Base-by-base conservation (phyloP, 139 green algal species). In the Mesostigma viride region DNA sequence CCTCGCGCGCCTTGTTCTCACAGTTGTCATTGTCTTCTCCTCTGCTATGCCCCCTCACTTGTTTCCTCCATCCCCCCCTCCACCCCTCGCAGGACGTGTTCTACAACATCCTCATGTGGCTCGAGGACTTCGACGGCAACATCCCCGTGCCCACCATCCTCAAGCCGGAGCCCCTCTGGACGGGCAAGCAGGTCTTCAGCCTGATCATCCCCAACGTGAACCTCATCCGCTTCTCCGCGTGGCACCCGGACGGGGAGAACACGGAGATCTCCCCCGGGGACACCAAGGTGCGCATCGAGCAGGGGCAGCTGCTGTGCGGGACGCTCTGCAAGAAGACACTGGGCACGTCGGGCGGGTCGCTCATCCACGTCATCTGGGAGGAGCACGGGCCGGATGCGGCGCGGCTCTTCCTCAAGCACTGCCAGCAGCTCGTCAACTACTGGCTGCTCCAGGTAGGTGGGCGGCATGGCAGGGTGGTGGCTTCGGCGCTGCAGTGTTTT, bases 291-390 rank as follows among this genome's bases (percentile, higher is more conserved):
- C 70, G 93, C 20, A 95, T 99, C 64, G 85, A 92, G 31, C 68
- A 82, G 30, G 93, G 93, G 3, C 74, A 88, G 72, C 69, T 95
- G 35, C 62, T 98, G 11, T 85, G 80, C 30, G 93, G 93, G 32
- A 91, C 81, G 40, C 79, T 99, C 66, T 96, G 90, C 84, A 99
- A 98, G 83, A 96, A 94, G 72, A 90, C 85, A 20, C 78, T 99
- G 70, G 93, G 93, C 27, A 79, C 85, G 3, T 34, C 72, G 6
- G 80, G 69, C 0, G 93, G 92, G 60, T 83, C 85, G 45, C 73
- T 99, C 61, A 84, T 96, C 64, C 93, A 99, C 79, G 80, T 90
- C 56, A 94, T 91, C 44, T 98, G 88, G 88, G 73, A 83, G 75
- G 91, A 99, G 79, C 80, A 89, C 47, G 93, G 93, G 2, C 85